Conservation (phyloP, 148 eudicot species). For the Camellia lanceoleosa region DNA sequence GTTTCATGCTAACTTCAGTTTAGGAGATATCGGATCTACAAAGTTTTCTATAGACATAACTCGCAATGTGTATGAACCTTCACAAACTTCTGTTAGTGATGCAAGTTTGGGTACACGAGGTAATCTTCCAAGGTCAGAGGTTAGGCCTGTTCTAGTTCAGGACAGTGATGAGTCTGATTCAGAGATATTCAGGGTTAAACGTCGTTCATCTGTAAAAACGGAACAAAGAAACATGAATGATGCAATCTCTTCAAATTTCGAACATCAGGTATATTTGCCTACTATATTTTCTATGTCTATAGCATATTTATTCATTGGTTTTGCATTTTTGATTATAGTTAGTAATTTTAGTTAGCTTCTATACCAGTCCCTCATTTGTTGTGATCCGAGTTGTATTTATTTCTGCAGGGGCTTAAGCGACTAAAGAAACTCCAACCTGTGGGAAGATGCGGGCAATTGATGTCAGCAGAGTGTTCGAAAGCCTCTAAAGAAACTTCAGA, state of each 20-base stretch:
- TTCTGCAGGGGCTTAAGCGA: conserved; percentile 58
- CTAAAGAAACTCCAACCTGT: conserved; percentile 54
- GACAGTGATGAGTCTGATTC: conserved; percentile 85
- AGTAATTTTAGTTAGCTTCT: background rate
- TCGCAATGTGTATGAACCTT: conserved; percentile 28
- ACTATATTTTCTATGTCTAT: background rate
- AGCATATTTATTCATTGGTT: background rate
- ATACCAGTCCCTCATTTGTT: background rate
- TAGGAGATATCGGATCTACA: conserved; percentile 9
- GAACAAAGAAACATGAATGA: conserved; percentile 37
- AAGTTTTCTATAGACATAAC: conserved; percentile 29
- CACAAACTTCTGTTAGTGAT: conserved; percentile 22
- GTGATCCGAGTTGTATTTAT: conserved; percentile 1
- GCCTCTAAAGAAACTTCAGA: conserved; percentile 25
- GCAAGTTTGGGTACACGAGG: conserved; percentile 32
- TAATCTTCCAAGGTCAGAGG: conserved; percentile 27
- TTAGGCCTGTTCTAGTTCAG: conserved; percentile 30
- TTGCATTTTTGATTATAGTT: background rate
- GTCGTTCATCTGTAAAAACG: conserved; percentile 59
- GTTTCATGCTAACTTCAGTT: conserved; percentile 21
- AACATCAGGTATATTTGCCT: conserved; percentile 47
- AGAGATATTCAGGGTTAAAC: conserved; percentile 82
- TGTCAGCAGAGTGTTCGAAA: conserved; percentile 22
- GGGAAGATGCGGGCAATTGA: conserved; percentile 29
- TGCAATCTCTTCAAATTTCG: conserved; percentile 24